A percentile compares a stretch with the other conserved stretches of the same genome.
phyloP scores from a whole-genome alignment of 2,329 filamentous ascomycete species.

The Calonectria crousiana region DNA sequence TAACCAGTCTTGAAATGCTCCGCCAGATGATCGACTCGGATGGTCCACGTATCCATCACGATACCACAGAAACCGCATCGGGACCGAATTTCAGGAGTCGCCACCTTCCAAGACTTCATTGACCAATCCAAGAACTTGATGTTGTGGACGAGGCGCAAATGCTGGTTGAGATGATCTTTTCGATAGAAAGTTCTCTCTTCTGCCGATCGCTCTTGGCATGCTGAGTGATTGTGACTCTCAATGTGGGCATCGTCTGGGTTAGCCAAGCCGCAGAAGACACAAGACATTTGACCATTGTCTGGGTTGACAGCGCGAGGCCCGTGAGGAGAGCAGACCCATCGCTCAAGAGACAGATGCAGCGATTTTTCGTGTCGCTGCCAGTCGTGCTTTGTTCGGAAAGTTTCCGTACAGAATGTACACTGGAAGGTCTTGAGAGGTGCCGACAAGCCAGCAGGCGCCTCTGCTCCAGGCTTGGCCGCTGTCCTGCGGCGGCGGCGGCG shows the following conservation, averaged over 20 bases:
- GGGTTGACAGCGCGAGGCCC: constrained; percentile 68
- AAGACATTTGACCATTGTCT: constrained; percentile 68
- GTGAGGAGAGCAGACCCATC: constrained; percentile 73
- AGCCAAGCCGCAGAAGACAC: constrained; percentile 70
- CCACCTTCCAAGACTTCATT: constrained; percentile 73
- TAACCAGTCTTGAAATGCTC: constrained; percentile 76
- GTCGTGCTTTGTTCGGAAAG: constrained; percentile 76
- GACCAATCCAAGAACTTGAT: constrained; percentile 73
- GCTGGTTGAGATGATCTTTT: constrained; percentile 76
- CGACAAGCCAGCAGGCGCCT: constrained; percentile 49
- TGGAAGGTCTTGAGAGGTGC: constrained; percentile 70
- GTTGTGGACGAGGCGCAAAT: constrained; percentile 72
- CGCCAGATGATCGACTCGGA: constrained; percentile 72
- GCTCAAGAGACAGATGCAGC: constrained; percentile 72
- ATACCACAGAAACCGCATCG: constrained; percentile 75
- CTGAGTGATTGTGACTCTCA: constrained; percentile 70
- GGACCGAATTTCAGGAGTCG: constrained; percentile 71
- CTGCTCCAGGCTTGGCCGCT: constrained; percentile 52
- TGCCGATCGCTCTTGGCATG: constrained; percentile 74
- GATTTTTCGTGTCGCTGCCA: constrained; percentile 80
- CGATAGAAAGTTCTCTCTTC: constrained; percentile 75
- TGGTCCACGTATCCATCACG: constrained; percentile 71
- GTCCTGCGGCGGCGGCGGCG: constrained; percentile 63
- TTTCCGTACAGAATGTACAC: constrained; percentile 78
- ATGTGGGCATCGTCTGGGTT: constrained; percentile 68